Evolutionary conservation across 441 rosid genomes (phyloP).

Genomic region (Raphanus hybrid): DNA sequence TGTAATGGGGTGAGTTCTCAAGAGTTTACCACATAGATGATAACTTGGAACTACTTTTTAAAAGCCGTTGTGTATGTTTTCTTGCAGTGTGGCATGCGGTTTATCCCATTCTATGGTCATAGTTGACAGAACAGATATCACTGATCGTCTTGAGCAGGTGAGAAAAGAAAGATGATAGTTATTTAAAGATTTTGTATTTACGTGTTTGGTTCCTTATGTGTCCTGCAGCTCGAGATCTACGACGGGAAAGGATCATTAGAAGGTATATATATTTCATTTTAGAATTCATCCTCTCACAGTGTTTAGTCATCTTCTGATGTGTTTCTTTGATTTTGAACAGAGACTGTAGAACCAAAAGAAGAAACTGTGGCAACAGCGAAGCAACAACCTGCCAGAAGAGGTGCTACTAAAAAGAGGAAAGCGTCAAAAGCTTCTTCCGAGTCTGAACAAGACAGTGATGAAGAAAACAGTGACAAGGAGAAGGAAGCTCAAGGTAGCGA

Average conservation of each 20-base stretch:
- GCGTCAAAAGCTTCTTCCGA: conserved; percentile 67
- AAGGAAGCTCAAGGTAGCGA: conserved; percentile 56
- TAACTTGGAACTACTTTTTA: background rate
- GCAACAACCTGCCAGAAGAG: conserved; percentile 52
- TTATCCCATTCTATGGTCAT: conserved; percentile 84
- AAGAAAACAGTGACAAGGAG: conserved; percentile 62
- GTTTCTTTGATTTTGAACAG: conserved; percentile 15
- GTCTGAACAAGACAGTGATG: conserved; percentile 64
- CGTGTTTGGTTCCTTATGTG: conserved; percentile 4
- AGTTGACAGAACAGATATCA: conserved; percentile 69
- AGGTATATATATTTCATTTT: conserved; percentile 53
- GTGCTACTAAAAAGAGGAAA: conserved; percentile 67
- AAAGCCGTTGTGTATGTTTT: conserved; percentile 14
- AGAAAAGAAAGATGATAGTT: conserved; percentile 6
- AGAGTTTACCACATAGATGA: background rate
- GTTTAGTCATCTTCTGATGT: conserved; percentile 7
- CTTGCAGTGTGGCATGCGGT: conserved; percentile 89
- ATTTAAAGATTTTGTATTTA: conserved; percentile 5
- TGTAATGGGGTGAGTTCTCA: conserved; percentile 69
- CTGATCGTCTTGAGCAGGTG: conserved; percentile 88
- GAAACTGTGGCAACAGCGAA: conserved; percentile 47
- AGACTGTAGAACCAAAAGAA: conserved; percentile 30
- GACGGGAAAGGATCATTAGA: conserved; percentile 84
- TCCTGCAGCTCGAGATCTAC: conserved; percentile 73
- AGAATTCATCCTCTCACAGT: background rate